Percentiles rank a stretch among this genome's conserved stretches.
phyloP scores from a whole-genome alignment of 805 yeast genomes.

The Nakazawaea ernobii region DNA sequence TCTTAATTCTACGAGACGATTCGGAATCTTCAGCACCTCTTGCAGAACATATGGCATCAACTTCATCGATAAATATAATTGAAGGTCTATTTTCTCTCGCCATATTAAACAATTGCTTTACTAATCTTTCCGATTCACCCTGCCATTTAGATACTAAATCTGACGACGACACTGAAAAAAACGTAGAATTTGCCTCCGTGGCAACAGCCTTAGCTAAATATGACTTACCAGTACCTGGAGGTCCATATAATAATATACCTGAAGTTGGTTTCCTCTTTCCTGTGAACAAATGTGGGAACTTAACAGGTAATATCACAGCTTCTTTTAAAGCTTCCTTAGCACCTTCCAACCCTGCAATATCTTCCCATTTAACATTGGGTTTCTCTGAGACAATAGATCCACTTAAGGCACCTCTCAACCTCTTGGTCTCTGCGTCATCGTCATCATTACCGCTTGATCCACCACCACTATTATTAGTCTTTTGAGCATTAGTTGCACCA shows the following conservation, averaged over 20 bases:
- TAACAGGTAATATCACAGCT: slow-evolving; percentile 94
- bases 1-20: slow-evolving; percentile 92
- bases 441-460: slow-evolving; percentile 46
- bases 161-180: slow-evolving; percentile 92
- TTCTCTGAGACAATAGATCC: slow-evolving; percentile 88
- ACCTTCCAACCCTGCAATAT: slow-evolving; percentile 90
- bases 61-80: slow-evolving; percentile 95
- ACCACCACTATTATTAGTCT: slow-evolving; percentile 22
- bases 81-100: slow-evolving; percentile 96
- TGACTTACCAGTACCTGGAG: slow-evolving; percentile 98
- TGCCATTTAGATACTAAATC: slow-evolving; percentile 98
- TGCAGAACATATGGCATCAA: slow-evolving; percentile 96
- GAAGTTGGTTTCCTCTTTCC: slow-evolving; percentile 92
- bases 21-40: slow-evolving; percentile 98
- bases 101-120: slow-evolving; percentile 90
- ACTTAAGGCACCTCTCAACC: slow-evolving; percentile 82
- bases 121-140: slow-evolving; percentile 97
- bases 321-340: slow-evolving; percentile 97
- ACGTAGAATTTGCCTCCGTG: slow-evolving; percentile 95
- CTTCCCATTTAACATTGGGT: slow-evolving; percentile 92
- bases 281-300: slow-evolving; percentile 90
- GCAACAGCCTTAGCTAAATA: slow-evolving; percentile 97
- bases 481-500: slow-evolving; percentile 54
- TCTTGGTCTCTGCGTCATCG: slow-evolving; percentile 79
- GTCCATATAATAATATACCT: slow-evolving; percentile 85